These are phyloP conservation scores for Lasiosphaeriaceae sp. DNA, from an alignment of 495 filamentous ascomycete species.

Conservation along the genomic window DNA sequence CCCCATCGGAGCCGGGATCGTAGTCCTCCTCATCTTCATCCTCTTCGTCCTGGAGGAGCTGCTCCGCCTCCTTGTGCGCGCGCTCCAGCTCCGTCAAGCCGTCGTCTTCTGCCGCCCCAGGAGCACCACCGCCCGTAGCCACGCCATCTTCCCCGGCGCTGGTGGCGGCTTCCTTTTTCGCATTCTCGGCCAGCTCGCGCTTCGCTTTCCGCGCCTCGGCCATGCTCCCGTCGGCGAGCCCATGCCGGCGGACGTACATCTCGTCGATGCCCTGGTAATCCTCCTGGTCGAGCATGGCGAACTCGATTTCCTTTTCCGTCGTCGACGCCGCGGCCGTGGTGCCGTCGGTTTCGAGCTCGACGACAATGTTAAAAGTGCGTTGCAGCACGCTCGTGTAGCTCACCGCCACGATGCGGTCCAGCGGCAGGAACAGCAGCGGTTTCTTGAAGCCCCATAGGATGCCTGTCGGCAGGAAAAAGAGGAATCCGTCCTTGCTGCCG, in stretches of 20 bases:
- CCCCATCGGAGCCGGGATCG: constrained; percentile 71
- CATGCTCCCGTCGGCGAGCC: constrained; percentile 86
- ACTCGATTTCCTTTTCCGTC: constrained; percentile 66
- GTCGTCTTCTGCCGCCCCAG: constrained; percentile 54
- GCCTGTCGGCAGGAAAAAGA: constrained; percentile 83
- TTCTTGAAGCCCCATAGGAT: constrained; percentile 97
- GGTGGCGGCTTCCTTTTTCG: constrained; percentile 40
- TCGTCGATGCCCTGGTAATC: constrained; percentile 79
- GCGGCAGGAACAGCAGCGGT: constrained; percentile 79
- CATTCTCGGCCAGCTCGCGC: constrained; percentile 46
- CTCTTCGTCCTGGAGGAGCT: constrained; percentile 58
- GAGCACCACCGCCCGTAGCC: constrained; percentile 44
- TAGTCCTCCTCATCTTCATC: constrained; percentile 91
- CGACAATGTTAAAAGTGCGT: constrained; percentile 88
- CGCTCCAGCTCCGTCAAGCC: constrained; percentile 57
- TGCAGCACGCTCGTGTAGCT: constrained; percentile 89
- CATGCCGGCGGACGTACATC: constrained; percentile 70
- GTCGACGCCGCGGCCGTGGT: constrained; percentile 27
- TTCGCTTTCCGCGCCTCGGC: constrained; percentile 85
- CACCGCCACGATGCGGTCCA: constrained; percentile 71
- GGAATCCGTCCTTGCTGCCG: constrained; percentile 90
- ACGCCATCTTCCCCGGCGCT: constrained; percentile 61
- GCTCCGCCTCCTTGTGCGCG: constrained; percentile 48
- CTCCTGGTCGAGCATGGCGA: constrained; percentile 82
- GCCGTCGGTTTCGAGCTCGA: constrained; percentile 51